These are phyloP conservation scores for Nigrospora sphaerica DNA, from an alignment of 2,329 filamentous ascomycete species.

Conservation along the genomic window DNA sequence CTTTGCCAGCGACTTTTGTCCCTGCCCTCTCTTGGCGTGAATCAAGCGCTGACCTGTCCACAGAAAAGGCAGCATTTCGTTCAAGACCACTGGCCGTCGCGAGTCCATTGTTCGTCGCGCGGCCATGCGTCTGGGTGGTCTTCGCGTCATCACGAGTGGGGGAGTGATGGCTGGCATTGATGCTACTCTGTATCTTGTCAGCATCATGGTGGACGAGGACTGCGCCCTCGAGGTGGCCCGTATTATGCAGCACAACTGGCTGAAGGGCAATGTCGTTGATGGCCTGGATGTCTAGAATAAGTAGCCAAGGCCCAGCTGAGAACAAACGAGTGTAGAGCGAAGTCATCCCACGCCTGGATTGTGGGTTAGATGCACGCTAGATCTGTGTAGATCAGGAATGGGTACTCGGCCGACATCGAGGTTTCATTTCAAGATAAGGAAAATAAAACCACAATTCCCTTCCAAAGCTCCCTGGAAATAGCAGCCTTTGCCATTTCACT, in stretches of 20 bases:
- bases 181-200: slow-evolving; percentile 77
- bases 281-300: slow-evolving; percentile 71
- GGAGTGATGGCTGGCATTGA: slow-evolving; percentile 76
- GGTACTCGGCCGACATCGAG: not conserved
- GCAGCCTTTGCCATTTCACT: no score
- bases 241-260: slow-evolving; percentile 75
- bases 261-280: slow-evolving; percentile 78
- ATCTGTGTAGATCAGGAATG: slow-evolving; percentile 6
- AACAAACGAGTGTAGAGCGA: slow-evolving; percentile 6
- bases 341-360: slow-evolving; percentile 7
- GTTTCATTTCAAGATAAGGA: not conserved
- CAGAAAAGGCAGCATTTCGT: slow-evolving; percentile 79
- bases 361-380: slow-evolving; percentile 7
- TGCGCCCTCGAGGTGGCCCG: slow-evolving; percentile 69
- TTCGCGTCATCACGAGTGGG: slow-evolving; percentile 72
- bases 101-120: slow-evolving; percentile 76
- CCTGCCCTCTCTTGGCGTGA: no score
- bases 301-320: slow-evolving; percentile 5
- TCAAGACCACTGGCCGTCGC: slow-evolving; percentile 66
- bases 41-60: not conserved
- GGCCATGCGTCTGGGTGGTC: slow-evolving; percentile 62
- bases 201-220: slow-evolving; percentile 72
- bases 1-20: not conserved
- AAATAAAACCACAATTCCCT: slow-evolving; percentile 1
- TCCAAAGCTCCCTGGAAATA: not conserved